phyloP scores from a whole-genome alignment of 1,284 basidiomycete genomes.

The Leccinum pachyderme region DNA sequence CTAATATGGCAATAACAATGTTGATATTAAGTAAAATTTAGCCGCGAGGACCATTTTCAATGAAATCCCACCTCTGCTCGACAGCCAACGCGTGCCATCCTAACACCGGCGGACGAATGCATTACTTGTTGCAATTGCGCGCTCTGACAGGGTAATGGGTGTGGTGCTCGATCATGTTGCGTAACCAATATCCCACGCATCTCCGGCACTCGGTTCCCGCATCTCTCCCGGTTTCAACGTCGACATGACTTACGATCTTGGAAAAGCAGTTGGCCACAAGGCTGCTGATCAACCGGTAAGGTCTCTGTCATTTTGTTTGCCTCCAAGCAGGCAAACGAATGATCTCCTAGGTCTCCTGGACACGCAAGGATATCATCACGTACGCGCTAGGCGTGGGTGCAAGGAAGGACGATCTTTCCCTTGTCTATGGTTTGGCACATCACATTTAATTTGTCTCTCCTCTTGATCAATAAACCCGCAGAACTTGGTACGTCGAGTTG shows the following conservation, averaged over 20 bases:
- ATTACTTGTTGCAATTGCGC: no score
- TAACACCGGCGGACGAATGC: no score
- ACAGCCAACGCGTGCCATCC: not conserved
- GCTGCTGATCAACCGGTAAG: slow-evolving; percentile 23
- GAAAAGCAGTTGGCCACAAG: slow-evolving; percentile 26
- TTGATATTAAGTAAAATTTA: not conserved
- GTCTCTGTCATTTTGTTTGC: not conserved
- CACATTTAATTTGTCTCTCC: not conserved
- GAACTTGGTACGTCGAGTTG: slow-evolving; percentile 30
- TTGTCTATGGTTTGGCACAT: slow-evolving; percentile 29
- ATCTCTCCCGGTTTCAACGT: not conserved
- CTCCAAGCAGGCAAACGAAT: not conserved
- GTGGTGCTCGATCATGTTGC: not conserved
- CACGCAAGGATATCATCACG: slow-evolving; percentile 31
- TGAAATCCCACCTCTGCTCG: not conserved
- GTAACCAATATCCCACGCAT: not conserved
- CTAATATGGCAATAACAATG: not conserved
- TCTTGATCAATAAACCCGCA: slow-evolving; percentile 6
- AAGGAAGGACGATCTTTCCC: slow-evolving; percentile 30
- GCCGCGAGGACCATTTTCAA: not conserved
- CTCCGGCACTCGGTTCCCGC: not conserved
- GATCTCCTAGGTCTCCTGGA: slow-evolving; percentile 31
- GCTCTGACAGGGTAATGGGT: not conserved
- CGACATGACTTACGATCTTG: slow-evolving; percentile 29
- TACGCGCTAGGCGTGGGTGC: slow-evolving; percentile 33